phyloP scores from a whole-genome alignment of 1,284 basidiomycete species.

The Malassezia restricta region DNA sequence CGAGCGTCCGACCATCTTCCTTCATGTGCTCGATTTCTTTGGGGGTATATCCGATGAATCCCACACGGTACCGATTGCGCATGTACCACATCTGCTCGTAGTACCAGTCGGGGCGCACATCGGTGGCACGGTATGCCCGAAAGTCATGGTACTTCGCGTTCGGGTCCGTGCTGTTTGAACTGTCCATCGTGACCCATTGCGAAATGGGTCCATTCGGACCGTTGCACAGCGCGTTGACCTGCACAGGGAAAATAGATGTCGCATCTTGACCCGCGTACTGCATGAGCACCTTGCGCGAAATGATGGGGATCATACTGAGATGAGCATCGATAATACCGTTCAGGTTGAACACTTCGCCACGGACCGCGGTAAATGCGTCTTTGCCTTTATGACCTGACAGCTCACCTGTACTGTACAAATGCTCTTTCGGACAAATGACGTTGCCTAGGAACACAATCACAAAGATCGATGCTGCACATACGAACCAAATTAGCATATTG shows the following conservation, averaged over 20 bases:
- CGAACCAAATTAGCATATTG: conserved; percentile 84
- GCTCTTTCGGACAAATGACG: conserved; percentile 84
- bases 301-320: conserved; percentile 59
- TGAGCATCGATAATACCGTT: conserved; percentile 49
- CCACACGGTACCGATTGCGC: conserved; percentile 73
- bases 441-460: conserved; percentile 79
- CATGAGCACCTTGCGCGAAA: conserved; percentile 62
- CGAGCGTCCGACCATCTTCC: conserved; percentile 59
- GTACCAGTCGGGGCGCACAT: conserved; percentile 94
- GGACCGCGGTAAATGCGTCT: conserved; percentile 67
- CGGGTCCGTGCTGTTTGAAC: conserved; percentile 65
- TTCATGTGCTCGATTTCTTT: conserved; percentile 60
- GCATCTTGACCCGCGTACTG: conserved; percentile 71
- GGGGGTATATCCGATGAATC: conserved; percentile 77
- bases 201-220: conserved; percentile 68
- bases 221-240: conserved; percentile 87
- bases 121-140: conserved; percentile 58
- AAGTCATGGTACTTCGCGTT: conserved; percentile 85
- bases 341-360: conserved; percentile 86
- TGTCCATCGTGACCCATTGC: conserved; percentile 69
- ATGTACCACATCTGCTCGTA: conserved; percentile 61
- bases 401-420: conserved; percentile 72
- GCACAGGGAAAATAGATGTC: conserved; percentile 79
- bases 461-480: conserved; percentile 75
- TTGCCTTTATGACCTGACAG: conserved; percentile 61